phyloP scores from a whole-genome alignment of 495 filamentous ascomycete genomes.

The Clohesyomyces aquaticus region DNA sequence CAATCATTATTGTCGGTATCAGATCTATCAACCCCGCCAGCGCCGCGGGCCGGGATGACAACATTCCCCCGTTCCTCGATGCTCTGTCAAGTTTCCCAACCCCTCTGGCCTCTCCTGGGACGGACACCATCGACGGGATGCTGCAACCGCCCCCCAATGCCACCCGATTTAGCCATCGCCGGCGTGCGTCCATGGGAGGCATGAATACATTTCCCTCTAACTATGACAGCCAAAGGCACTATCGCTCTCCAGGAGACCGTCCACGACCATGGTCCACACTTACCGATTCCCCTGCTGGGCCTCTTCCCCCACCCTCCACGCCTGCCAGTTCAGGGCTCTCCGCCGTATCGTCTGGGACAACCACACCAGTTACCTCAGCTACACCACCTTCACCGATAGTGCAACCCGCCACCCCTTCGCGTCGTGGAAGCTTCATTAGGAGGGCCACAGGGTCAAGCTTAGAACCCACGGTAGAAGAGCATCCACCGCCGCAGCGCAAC shows the following conservation, averaged over 20 bases:
- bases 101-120: conserved; percentile 42
- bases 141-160: conserved; percentile 47
- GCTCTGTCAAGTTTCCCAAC: conserved; percentile 57
- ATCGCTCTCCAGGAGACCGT: conserved; percentile 49
- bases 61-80: conserved; percentile 63
- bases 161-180: conserved; percentile 57
- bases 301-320: conserved; percentile 69
- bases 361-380: conserved; percentile 59
- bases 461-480: conserved; percentile 44
- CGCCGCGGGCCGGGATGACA: conserved; percentile 53
- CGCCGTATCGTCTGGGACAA: conserved; percentile 60
- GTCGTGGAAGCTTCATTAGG: conserved; percentile 40
- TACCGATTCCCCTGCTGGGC: conserved; percentile 64
- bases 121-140: conserved; percentile 45
- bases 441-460: conserved; percentile 35
- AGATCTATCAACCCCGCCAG: conserved; percentile 65
- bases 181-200: conserved; percentile 57
- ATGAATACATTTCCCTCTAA: conserved; percentile 48
- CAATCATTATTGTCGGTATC: conserved; percentile 73
- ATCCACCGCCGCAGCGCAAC: conserved; percentile 37
- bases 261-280: conserved; percentile 45
- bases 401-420: conserved; percentile 38
- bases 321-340: conserved; percentile 66
- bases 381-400: conserved; percentile 36
- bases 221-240: conserved; percentile 57